Percentiles rank a stretch among this genome's conserved stretches.
Evolutionary conservation across 2,329 filamentous ascomycete species (phyloP).

Genomic region (Magnaporthiopsis rhizophila): DNA sequence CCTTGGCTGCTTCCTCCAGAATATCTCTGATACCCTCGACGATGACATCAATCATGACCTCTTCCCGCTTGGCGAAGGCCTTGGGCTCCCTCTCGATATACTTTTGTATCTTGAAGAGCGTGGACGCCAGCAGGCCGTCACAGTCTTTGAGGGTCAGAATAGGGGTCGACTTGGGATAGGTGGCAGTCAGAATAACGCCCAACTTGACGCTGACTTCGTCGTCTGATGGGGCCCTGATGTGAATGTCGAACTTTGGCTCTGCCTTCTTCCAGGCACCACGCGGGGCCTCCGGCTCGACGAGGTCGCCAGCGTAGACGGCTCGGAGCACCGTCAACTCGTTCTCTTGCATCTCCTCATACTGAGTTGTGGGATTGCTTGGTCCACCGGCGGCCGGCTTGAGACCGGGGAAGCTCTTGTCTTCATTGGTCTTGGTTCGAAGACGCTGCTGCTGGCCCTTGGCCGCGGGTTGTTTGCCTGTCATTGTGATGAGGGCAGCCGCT

Average conservation of each 20-base stretch:
- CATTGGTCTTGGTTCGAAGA: constrained; percentile 22
- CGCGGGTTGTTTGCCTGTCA: constrained; percentile 44
- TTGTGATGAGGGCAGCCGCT: constrained; percentile 23
- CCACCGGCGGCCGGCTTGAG: constrained; percentile 30
- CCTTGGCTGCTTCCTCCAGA: constrained; percentile 77
- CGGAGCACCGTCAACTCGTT: constrained; percentile 80
- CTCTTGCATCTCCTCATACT: constrained; percentile 78
- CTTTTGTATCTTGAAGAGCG: constrained; percentile 61
- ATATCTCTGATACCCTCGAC: constrained; percentile 64
- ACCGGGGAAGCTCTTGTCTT: constrained; percentile 43
- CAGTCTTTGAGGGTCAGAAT: constrained; percentile 60
- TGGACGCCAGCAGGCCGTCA: constrained; percentile 58
- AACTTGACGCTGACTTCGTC: constrained; percentile 63
- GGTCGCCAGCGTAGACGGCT: constrained; percentile 88
- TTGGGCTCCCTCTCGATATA: constrained; percentile 52
- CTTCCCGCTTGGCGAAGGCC: constrained; percentile 41
- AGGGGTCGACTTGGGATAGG: constrained; percentile 81
- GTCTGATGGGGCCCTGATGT: constrained; percentile 65
- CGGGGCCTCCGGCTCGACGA: constrained; percentile 61
- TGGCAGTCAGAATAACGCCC: constrained; percentile 76
- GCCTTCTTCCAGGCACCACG: constrained; percentile 84
- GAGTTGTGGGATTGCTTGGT: constrained; percentile 27
- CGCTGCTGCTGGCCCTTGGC: constrained; percentile 3
- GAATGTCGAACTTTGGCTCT: constrained; percentile 75
- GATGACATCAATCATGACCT: constrained; percentile 57